Conservation (phyloP, 495 filamentous ascomycete species). For the Talaromyces thailandensis region DNA sequence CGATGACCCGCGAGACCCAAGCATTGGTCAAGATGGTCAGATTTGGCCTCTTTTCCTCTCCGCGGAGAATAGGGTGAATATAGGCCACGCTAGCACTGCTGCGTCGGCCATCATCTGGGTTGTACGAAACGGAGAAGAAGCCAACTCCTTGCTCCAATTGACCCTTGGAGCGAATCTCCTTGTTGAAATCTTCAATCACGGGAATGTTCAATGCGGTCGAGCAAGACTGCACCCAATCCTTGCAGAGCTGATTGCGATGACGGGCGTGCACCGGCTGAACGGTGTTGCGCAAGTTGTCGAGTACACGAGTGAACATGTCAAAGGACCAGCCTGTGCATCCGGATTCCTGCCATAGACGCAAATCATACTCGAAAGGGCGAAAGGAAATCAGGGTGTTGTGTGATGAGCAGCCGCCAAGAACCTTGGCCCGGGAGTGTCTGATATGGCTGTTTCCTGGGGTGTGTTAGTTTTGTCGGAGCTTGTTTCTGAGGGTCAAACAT, state of each 20-base stretch:
- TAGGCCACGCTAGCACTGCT: constrained; percentile 79
- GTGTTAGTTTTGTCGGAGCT: constrained; percentile 5
- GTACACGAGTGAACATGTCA: constrained; percentile 61
- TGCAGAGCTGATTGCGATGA: constrained; percentile 74
- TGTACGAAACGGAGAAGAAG: constrained; percentile 79
- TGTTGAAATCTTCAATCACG: constrained; percentile 71
- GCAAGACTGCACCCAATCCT: constrained; percentile 73
- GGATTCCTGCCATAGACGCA: constrained; percentile 59
- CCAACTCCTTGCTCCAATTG: constrained; percentile 63
- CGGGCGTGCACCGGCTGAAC: constrained; percentile 68
- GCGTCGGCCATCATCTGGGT: constrained; percentile 67
- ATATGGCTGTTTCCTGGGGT: constrained; percentile 67
- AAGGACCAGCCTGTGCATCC: constrained; percentile 75
- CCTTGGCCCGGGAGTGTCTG: constrained; percentile 75
- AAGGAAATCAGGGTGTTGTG: constrained; percentile 86
- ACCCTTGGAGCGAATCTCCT: constrained; percentile 59
- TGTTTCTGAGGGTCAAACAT: constrained; percentile 14
- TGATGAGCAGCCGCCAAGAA: constrained; percentile 76
- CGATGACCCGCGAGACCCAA: constrained; percentile 69
- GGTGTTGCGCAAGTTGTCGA: constrained; percentile 69
- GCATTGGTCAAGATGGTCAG: constrained; percentile 71
- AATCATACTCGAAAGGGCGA: constrained; percentile 73
- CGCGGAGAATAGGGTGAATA: constrained; percentile 73
- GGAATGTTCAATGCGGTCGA: constrained; percentile 65
- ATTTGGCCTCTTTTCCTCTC: constrained; percentile 67